Percentiles rank a stretch among this genome's conserved stretches.
Conservation (phyloP, 2,329 filamentous ascomycete genomes). For the Talaromyces islandicus region DNA sequence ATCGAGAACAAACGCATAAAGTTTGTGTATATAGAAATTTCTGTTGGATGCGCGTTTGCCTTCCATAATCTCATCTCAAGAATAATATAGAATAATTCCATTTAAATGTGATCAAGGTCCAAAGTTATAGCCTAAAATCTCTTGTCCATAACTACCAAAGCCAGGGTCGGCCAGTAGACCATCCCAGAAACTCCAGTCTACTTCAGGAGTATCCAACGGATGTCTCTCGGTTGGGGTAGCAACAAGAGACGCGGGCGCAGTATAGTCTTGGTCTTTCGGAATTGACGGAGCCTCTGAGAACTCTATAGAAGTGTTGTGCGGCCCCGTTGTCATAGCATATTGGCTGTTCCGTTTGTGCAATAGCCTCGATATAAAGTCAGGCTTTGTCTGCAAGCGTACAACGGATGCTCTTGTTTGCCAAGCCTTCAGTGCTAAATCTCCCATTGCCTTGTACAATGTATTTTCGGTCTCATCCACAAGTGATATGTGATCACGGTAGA, state of each 20-base stretch:
- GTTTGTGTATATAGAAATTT: background rate
- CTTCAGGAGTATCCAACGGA: background rate
- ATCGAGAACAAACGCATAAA: background rate
- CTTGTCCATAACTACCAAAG: background rate
- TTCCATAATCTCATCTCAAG: background rate
- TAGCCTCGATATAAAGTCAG: constrained; percentile 1
- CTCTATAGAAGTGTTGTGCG: background rate
- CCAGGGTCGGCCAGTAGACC: background rate
- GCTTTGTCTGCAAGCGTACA: background rate
- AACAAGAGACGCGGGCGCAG: background rate
- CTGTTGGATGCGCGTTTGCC: background rate
- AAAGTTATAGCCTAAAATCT: background rate
- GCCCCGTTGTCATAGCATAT: background rate
- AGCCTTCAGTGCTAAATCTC: constrained; percentile 10
- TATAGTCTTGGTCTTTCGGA: background rate
- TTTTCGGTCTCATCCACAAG: constrained; percentile 8
- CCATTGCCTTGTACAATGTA: constrained; percentile 6
- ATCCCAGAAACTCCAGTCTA: constrained; percentile 6
- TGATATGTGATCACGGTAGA: constrained; percentile 8
- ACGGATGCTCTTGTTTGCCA: constrained; percentile 8
- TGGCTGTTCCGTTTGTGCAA: background rate
- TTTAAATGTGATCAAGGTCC: background rate
- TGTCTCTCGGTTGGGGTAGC: background rate
- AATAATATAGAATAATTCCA: background rate
- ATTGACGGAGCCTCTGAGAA: background rate